Evolutionary conservation across 108 stramenopile genomes (phyloP).

Genomic region (Epithemia pelagica): DNA sequence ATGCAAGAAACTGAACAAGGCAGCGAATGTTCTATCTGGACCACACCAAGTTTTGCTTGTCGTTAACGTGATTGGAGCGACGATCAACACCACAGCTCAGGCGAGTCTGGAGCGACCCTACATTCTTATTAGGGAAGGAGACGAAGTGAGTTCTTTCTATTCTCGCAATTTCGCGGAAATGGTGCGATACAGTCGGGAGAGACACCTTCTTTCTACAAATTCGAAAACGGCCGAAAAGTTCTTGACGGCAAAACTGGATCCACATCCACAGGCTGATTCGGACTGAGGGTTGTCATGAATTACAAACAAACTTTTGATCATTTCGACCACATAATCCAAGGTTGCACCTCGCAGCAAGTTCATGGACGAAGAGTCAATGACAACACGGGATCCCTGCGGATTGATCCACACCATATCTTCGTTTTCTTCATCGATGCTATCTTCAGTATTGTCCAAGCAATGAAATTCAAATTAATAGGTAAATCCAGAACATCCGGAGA

Average conservation of each 20-base stretch:
- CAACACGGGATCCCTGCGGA: conserved; percentile 37
- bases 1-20: too few species aligned
- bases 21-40: too few species aligned
- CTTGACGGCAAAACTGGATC: conserved; percentile 93
- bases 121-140: too few species aligned
- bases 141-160: too few species aligned
- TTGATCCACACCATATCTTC: conserved; percentile 40
- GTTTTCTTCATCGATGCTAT: conserved; percentile 17
- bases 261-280: conserved; percentile 97
- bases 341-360: conserved; percentile 85
- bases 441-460: conserved; percentile 42
- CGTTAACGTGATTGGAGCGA: too few species aligned
- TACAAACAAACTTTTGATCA: conserved; percentile 93
- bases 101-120: too few species aligned
- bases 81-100: too few species aligned
- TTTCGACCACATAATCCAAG: conserved; percentile 91
- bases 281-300: conserved; percentile 92
- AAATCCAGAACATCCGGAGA: conserved; percentile 86
- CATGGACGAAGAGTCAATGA: conserved; percentile 67
- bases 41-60: too few species aligned
- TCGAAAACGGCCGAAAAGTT: conserved; percentile 84
- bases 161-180: too few species aligned
- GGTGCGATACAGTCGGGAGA: too few species aligned
- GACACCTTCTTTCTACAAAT: too few species aligned
- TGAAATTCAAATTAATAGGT: conserved; percentile 72